phyloP scores from a whole-genome alignment of 495 filamentous ascomycete genomes.

The Penicillium turbatum region DNA sequence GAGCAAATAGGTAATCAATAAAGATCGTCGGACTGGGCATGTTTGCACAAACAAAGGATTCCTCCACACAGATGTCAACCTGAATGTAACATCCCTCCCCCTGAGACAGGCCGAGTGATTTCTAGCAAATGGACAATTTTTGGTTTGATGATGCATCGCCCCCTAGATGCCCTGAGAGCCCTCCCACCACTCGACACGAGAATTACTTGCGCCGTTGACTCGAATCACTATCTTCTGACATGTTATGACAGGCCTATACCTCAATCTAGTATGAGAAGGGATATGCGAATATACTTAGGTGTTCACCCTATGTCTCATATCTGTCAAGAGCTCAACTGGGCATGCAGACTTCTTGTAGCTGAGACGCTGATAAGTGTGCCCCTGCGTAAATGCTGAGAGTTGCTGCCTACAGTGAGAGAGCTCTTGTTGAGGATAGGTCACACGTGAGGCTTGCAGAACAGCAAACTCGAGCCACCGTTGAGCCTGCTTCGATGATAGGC shows the following conservation, averaged over 20 bases:
- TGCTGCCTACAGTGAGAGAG: background rate
- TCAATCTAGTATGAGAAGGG: background rate
- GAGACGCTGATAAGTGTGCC: background rate
- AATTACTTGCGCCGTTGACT: background rate
- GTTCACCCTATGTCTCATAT: background rate
- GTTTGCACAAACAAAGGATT: background rate
- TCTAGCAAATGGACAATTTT: background rate
- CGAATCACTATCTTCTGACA: background rate
- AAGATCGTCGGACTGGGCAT: slow-evolving; percentile 1
- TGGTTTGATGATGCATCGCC: background rate
- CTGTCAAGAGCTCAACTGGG: background rate
- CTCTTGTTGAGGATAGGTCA: background rate
- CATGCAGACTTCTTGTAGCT: background rate
- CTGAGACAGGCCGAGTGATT: background rate
- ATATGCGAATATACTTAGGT: background rate
- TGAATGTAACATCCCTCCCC: background rate
- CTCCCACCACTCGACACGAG: background rate
- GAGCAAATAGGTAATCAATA: background rate
- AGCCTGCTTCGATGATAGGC: background rate
- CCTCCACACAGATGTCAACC: background rate
- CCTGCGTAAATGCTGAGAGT: slow-evolving; percentile 1
- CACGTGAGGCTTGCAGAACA: background rate
- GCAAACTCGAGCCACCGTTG: background rate
- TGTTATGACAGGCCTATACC: background rate
- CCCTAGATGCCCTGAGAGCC: background rate